Base-by-base conservation (phyloP, 2,329 filamentous ascomycete species). In the Mariannaea sp. region DNA sequence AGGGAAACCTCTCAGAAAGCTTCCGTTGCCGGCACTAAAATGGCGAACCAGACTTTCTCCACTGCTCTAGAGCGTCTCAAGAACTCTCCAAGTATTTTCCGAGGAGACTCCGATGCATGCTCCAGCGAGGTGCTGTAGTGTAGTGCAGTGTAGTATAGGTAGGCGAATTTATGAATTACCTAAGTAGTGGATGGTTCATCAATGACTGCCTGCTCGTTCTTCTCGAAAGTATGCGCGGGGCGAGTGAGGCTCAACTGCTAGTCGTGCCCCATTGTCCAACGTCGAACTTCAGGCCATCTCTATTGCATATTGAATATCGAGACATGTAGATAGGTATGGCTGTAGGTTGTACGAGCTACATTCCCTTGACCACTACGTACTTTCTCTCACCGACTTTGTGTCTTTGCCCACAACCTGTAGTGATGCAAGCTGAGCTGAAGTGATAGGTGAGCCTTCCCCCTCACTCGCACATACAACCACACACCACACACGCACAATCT, bases 31-130 rank as follows among this genome's bases (percentile, higher is more conserved):
- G n/a, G n/a, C n/a, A n/a, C n/a, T n/a, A n/a, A n/a, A n/a, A n/a
- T n/a, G n/a, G n/a, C n/a, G n/a, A n/a, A n/a, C n/a, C n/a, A n/a
- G n/a, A 6, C n/a, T 9, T 24, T 49, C 7, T 20, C 32, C 32
- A 30, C 29, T 30, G 29, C 29, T 4, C 29, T 30, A 10, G n/a
- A 27, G 29, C 29, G 12, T n/a, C 32, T 3, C 9, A 7, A 16
- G 14, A 14, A 35, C 12, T 5, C 7, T 3, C 30, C 16, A 38
- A 29, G 16, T 13, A 38, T 53, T 53, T 42, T 42, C 38, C 30
- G 36, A 48, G 22, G 32, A 42, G 43, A 30, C 33, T 19, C 43
- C 50, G 39, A 26, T 13, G 16, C 22, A 42, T 36, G 36, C 36
- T 27, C 42, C 36, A 13, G 7, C 17, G 16, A 16, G 33, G 32